Evolutionary conservation across 495 filamentous ascomycete genomes (phyloP).

Genomic region (Lasiosphaeriaceae sp.): DNA sequence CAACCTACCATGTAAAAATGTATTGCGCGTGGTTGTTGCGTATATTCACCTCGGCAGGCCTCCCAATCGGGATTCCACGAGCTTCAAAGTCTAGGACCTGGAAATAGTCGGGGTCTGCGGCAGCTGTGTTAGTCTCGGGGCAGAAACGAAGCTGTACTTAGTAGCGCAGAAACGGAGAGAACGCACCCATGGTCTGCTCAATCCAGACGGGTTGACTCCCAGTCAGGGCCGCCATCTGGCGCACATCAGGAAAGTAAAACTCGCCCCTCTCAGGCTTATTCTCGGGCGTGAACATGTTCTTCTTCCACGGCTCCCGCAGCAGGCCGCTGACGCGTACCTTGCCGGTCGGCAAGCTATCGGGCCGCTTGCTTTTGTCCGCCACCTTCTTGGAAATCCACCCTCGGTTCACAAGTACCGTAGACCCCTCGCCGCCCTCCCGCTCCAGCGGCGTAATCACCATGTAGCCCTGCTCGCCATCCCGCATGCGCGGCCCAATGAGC

Average conservation of each 20-base stretch:
- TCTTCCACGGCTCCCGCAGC: slow-evolving; percentile 86
- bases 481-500: slow-evolving; percentile 86
- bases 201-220: slow-evolving; percentile 90
- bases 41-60: slow-evolving; percentile 85
- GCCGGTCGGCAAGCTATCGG: slow-evolving; percentile 56
- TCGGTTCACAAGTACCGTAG: slow-evolving; percentile 73
- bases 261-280: slow-evolving; percentile 77
- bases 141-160: background rate
- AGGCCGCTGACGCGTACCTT: slow-evolving; percentile 78
- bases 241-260: slow-evolving; percentile 94
- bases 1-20: slow-evolving; percentile 92
- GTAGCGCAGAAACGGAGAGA: slow-evolving; percentile 7
- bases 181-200: slow-evolving; percentile 88
- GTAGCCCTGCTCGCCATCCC: slow-evolving; percentile 85
- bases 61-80: slow-evolving; percentile 89
- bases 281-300: slow-evolving; percentile 93
- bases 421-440: slow-evolving; percentile 41
- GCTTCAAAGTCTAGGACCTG: slow-evolving; percentile 64
- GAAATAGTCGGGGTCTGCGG: slow-evolving; percentile 70
- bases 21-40: slow-evolving; percentile 97
- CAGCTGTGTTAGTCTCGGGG: slow-evolving; percentile 8
- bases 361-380: slow-evolving; percentile 57
- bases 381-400: slow-evolving; percentile 83
- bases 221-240: slow-evolving; percentile 83
- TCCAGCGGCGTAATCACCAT: slow-evolving; percentile 89